Evolutionary conservation across 331 rosid genomes (phyloP), one percentile per base, ranked within the genome.

Genomic region (Malus hybrid): DNA sequence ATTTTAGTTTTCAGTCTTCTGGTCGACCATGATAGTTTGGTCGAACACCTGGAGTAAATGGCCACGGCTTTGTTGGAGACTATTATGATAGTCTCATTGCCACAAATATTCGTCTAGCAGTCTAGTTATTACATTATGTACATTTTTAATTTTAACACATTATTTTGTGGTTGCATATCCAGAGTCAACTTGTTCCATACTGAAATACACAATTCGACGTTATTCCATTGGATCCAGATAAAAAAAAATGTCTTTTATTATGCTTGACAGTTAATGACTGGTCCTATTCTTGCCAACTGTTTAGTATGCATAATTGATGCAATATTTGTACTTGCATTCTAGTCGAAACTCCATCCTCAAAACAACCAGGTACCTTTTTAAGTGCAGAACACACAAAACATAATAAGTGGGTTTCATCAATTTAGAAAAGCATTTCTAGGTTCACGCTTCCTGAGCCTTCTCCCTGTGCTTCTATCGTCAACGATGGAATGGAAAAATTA

Each of bases 401-500:
- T 65, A 77, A 67, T 50, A 80, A 69, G 10, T 56, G 75, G 46
- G 31, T 78, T 80, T 82, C 80, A n/a, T 87, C 94, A 44, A 66
- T 77, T 67, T 83, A 71, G 57, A 83, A 79, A 86, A 89, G 85
- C 83, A 77, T 80, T 85, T 87, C 87, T n/a, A 82, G 82, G 83
- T 79, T 80, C 77, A 84, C 72, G 56, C 71, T 66, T 76, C 84
- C 77, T 15, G 86, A 83, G 52, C 66, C 82, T 77, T 90, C 89
- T 65, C 89, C 97, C 55, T 5, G 69, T 73, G 71, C 84, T 55
- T 90, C 89, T 14, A 82, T 80, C 80, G 81, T 88, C 56, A 87
- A 83, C 71, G 97, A 91, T 75, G 93, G 83, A 73, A 82, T 16
- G 60, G 83, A 86, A 39, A 83, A 73, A 84, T 80, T 88, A 74